Percentiles rank a stretch among this genome's conserved stretches.
phyloP scores from a whole-genome alignment of 2,329 filamentous ascomycete genomes.

The Fusarium heterosporum region DNA sequence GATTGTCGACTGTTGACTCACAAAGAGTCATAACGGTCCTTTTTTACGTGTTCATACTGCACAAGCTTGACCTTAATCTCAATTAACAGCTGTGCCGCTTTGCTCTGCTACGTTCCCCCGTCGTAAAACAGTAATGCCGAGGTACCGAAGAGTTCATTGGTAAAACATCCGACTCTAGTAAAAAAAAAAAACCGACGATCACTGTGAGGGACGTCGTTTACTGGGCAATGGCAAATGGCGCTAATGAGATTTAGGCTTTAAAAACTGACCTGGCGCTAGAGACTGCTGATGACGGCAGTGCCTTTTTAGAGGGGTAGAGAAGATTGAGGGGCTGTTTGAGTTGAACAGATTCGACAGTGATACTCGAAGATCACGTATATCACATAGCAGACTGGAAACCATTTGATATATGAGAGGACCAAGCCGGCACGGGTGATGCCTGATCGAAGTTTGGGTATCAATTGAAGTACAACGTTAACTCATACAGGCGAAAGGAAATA shows the following conservation, averaged over 20 bases:
- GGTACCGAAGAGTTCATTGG: conserved; percentile 31
- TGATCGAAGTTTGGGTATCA: no score
- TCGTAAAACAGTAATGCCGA: conserved; percentile 37
- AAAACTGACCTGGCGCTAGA: conserved; percentile 42
- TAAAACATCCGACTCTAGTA: conserved; percentile 15
- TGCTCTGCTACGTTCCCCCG: neutral
- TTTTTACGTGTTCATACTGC: conserved; percentile 32
- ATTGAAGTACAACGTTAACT: no score
- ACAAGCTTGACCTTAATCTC: conserved; percentile 26
- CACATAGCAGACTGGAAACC: neutral
- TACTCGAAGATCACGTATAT: neutral
- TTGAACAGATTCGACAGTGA: conserved; percentile 4
- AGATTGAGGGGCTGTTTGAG: conserved; percentile 33
- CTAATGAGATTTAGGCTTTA: conserved; percentile 40
- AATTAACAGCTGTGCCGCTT: conserved; percentile 14
- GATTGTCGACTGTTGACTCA: conserved; percentile 37
- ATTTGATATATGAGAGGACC: neutral
- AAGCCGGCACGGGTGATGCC: neutral
- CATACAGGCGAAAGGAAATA: neutral
- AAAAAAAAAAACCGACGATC: conserved; percentile 30
- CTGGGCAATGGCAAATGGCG: conserved; percentile 30
- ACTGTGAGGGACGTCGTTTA: conserved; percentile 35
- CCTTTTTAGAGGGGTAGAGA: conserved; percentile 23
- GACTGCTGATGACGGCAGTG: conserved; percentile 44
- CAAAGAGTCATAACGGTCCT: conserved; percentile 24